Conservation (phyloP, 2,329 filamentous ascomycete species). For the Fusarium compactum region DNA sequence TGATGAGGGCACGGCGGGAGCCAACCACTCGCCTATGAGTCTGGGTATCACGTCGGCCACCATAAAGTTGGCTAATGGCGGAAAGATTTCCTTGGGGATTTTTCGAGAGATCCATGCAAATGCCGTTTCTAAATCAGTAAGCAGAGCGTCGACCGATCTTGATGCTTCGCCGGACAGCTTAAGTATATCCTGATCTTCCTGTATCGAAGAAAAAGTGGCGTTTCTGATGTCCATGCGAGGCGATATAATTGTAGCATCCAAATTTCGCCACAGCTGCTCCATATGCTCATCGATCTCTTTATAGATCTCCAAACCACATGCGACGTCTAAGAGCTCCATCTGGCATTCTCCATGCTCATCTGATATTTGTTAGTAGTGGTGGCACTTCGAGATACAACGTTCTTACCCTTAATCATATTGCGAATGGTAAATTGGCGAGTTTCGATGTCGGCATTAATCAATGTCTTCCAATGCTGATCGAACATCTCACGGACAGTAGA, state of each 20-base stretch:
- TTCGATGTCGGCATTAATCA: constrained; percentile 72
- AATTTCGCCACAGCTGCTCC: constrained; percentile 69
- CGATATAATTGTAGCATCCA: constrained; percentile 71
- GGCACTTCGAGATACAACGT: neutral
- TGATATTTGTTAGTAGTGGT: constrained; percentile 43
- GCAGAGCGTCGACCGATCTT: constrained; percentile 62
- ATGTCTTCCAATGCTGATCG: constrained; percentile 75
- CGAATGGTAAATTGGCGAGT: constrained; percentile 68
- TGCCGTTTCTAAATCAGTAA: constrained; percentile 65
- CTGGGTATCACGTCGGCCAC: constrained; percentile 76
- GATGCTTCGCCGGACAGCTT: constrained; percentile 58
- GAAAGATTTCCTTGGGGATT: constrained; percentile 66
- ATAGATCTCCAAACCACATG: constrained; percentile 68
- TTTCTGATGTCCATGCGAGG: constrained; percentile 66
- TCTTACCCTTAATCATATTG: constrained; percentile 62
- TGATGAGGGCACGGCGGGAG: constrained; percentile 79
- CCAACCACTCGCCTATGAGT: constrained; percentile 80
- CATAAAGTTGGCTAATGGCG: constrained; percentile 74
- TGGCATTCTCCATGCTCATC: constrained; percentile 55
- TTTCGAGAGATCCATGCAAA: constrained; percentile 65
- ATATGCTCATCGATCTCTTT: constrained; percentile 72
- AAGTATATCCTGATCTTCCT: constrained; percentile 58
- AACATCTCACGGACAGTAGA: constrained; percentile 74
- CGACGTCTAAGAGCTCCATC: constrained; percentile 66
- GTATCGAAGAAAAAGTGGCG: constrained; percentile 55